Evolutionary conservation across 139 green algal genomes (phyloP).

Genomic region (Tetratostichococcus sp.): DNA sequence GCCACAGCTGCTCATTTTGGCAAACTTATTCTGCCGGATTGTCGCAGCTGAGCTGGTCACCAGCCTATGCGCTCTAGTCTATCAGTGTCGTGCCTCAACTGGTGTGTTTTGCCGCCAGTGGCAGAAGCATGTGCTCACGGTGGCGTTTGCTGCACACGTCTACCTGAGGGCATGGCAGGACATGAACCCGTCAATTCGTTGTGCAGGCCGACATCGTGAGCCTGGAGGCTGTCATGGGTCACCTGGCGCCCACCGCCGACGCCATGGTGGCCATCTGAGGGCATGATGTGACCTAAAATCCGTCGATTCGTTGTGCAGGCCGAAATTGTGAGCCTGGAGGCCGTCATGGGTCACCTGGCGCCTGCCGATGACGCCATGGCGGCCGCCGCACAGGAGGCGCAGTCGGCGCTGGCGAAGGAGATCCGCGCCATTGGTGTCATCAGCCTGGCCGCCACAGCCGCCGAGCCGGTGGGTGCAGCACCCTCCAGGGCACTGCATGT

Average conservation of each 20-base stretch:
- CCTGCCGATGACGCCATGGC: constrained; percentile 45
- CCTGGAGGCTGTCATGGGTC: constrained; percentile 54
- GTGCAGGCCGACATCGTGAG: constrained; percentile 25
- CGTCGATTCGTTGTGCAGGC: background rate
- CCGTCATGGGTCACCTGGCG: constrained; percentile 54
- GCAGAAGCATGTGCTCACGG: too few species aligned
- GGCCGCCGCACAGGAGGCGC: constrained; percentile 13
- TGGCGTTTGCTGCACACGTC: too few species aligned
- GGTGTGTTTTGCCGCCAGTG: too few species aligned
- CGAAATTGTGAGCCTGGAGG: constrained; percentile 46
- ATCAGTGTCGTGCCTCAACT: too few species aligned
- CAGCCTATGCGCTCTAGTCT: too few species aligned
- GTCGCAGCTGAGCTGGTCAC: too few species aligned
- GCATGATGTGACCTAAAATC: too few species aligned
- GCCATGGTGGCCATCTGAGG: constrained; percentile 21
- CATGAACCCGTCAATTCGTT: too few species aligned
- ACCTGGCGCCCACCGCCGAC: constrained; percentile 58
- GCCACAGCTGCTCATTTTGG: too few species aligned
- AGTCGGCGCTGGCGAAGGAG: constrained; percentile 27
- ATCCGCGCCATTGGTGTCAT: constrained; percentile 58
- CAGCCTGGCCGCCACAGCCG: constrained; percentile 33
- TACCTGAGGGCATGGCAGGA: too few species aligned
- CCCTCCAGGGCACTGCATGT: too few species aligned
- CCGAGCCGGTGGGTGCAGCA: background rate
- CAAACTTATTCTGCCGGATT: too few species aligned